Conservation (phyloP, 257 asterid species). For the Solanum ahanhuiri region DNA sequence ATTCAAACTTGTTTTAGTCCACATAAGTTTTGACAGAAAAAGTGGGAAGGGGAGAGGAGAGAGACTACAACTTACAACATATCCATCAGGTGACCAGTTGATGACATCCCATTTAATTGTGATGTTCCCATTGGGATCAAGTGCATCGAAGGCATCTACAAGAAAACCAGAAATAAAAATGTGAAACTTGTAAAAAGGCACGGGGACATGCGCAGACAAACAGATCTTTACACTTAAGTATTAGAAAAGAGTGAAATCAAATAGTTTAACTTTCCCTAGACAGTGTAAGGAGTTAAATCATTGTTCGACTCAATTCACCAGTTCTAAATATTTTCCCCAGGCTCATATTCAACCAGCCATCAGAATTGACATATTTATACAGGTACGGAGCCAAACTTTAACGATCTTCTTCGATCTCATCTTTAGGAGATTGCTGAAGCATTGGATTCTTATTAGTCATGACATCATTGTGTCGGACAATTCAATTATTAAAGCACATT, state of each 20-base stretch:
- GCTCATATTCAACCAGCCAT: background rate
- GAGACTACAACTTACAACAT: conserved; percentile 44
- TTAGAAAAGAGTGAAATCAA: too few species aligned
- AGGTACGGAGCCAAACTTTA: background rate
- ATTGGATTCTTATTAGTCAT: background rate
- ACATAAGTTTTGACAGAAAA: background rate
- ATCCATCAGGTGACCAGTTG: conserved; percentile 78
- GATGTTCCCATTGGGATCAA: conserved; percentile 81
- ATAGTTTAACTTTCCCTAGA: too few species aligned
- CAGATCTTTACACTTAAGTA: background rate
- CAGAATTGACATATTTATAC: background rate
- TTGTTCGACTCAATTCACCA: background rate
- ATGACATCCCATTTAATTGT: conserved; percentile 75
- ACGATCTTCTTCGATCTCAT: background rate
- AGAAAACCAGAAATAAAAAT: background rate
- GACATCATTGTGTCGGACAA: background rate
- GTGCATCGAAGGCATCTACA: conserved; percentile 80
- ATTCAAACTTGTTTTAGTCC: background rate
- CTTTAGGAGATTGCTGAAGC: background rate
- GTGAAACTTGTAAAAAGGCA: background rate
- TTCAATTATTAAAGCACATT: background rate
- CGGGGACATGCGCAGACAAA: background rate
- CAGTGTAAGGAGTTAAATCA: background rate
- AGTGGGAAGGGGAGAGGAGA: background rate
- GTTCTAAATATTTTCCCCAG: background rate